Evolutionary conservation across 768 basidiomycete genomes (phyloP).

Genomic region (Tulasnella sp.): DNA sequence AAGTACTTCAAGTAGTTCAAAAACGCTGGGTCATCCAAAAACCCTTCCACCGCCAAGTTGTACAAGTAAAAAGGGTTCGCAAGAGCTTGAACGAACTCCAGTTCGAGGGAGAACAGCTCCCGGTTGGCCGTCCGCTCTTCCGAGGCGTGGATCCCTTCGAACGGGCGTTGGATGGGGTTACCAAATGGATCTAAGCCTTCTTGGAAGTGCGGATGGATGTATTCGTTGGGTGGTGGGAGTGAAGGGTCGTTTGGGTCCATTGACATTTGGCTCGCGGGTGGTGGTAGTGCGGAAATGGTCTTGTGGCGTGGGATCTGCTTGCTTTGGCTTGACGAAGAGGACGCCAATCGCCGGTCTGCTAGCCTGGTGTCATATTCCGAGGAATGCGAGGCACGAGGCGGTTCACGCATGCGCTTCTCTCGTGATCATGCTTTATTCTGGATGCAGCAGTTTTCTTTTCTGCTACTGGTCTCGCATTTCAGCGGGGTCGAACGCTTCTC

Average conservation of each 20-base stretch:
- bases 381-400: too few relatives aligned
- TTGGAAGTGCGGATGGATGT: neutral
- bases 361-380: too few relatives aligned
- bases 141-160: constrained; percentile 5
- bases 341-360: too few relatives aligned
- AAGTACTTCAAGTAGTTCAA: constrained; percentile 79
- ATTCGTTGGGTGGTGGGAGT: neutral
- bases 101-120: constrained; percentile 69
- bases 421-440: too few relatives aligned
- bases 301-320: too few relatives aligned
- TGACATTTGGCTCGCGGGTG: too few relatives aligned
- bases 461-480: too few relatives aligned
- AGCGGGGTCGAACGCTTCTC: too few relatives aligned
- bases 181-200: neutral
- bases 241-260: neutral
- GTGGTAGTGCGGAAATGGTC: too few relatives aligned
- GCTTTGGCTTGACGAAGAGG: too few relatives aligned
- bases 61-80: constrained; percentile 89
- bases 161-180: neutral
- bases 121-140: constrained; percentile 38
- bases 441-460: too few relatives aligned
- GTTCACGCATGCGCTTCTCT: too few relatives aligned
- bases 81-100: constrained; percentile 90
- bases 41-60: constrained; percentile 77
- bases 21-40: constrained; percentile 76